Evolutionary conservation across 441 rosid species (phyloP).

Genomic region (Pelargonium australe): DNA sequence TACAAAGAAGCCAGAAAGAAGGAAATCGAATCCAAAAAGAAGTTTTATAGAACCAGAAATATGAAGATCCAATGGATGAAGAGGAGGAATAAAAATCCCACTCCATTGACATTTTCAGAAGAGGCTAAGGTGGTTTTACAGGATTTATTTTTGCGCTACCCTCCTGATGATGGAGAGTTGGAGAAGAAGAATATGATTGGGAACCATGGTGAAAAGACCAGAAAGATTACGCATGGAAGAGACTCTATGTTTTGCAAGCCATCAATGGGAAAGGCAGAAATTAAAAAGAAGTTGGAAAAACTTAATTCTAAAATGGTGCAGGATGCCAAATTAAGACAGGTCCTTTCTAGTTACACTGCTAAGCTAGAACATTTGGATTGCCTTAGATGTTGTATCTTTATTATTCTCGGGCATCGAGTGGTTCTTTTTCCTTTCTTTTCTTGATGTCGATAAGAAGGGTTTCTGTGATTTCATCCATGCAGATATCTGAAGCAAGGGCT

Average conservation of each 20-base stretch:
- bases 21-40: not conserved
- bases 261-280: not conserved
- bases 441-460: not conserved
- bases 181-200: not conserved
- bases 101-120: not conserved
- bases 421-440: slow-evolving; percentile 1
- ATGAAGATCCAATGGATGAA: not conserved
- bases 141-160: not conserved
- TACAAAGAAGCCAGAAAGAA: not conserved
- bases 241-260: not conserved
- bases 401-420: not conserved
- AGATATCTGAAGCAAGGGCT: not conserved
- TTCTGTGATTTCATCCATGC: not conserved
- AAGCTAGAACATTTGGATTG: not conserved
- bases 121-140: not conserved
- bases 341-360: not conserved
- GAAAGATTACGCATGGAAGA: not conserved
- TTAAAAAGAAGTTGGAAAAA: not conserved
- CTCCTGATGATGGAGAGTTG: not conserved
- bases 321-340: not conserved
- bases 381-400: not conserved
- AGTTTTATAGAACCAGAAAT: not conserved
- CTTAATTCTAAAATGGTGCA: not conserved
- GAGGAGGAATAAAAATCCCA: not conserved
- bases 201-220: not conserved